Evolutionary conservation across 371 early-diverging fungal genomes (phyloP), one percentile per base, ranked within the genome.

Genomic region (Actinomortierella ambigua): DNA sequence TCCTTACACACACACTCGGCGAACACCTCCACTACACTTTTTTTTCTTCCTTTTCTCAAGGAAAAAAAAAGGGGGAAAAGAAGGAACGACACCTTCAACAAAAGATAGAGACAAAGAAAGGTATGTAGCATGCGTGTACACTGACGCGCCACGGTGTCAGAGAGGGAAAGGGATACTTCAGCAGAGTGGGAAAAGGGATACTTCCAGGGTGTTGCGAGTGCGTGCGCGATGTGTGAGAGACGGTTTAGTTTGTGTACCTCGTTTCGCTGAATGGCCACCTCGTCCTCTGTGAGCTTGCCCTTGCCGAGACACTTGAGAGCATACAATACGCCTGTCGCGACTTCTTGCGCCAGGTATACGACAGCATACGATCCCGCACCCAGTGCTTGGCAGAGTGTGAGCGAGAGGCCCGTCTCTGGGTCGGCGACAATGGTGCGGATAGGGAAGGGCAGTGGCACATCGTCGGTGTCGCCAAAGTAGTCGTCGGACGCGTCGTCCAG

Each of bases 281-380:
- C 82, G 26, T 87, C 80, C 26, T 79, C 69, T 8, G 80, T 77
- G n/a, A 86, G 75, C 18, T 76, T 81, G 40, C 78, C 73, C 63
- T 86, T 84, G 53, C 83, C 83, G 27, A 89, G 76, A 55, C 87
- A 83, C 63, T 90, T 90, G 51, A 90, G 81, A 6, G 90, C 90
- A 59, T 80, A 85, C 41, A 77, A 68, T 27, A 69, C 76, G 1
- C 79, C 78, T 18, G 75, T 79, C n/a, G 77, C 59, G 1, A 76
- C 61, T 57, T 81, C 78, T 60, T 69, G 85, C 22, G 85, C 90
- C 40, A 87, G 65, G 58, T 88, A 90, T 17, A 90, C 90, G 13
- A 88, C 83, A 6, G 90, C 90, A 49, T 90, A 90, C 8, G 89
- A 87, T 26, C 90, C 90, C 50, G 83, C 80, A 28, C 90, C 90